phyloP scores from a whole-genome alignment of 768 basidiomycete species.

The Podaxis mareebaensis region DNA sequence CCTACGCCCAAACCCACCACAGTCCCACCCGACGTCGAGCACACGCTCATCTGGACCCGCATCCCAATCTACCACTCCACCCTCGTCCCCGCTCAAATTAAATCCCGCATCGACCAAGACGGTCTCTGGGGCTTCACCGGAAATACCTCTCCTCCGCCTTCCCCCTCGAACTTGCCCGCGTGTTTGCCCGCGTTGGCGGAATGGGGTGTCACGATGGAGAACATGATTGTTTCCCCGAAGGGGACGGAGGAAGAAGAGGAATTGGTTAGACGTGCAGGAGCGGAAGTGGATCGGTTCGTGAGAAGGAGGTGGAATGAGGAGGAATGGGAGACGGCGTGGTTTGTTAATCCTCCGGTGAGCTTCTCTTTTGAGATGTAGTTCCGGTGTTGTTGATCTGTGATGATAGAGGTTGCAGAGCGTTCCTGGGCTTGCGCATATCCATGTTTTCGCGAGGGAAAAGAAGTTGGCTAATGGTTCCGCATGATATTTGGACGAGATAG shows the following conservation, averaged over 20 bases:
- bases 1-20: slow-evolving; percentile 1
- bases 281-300: slow-evolving; percentile 65
- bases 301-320: slow-evolving; percentile 63
- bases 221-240: slow-evolving; percentile 51
- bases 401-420: slow-evolving; percentile 79
- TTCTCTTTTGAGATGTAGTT: neutral
- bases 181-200: slow-evolving; percentile 66
- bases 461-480: too few relatives aligned
- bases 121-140: slow-evolving; percentile 87
- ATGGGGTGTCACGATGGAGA: slow-evolving; percentile 69
- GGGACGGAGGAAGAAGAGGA: slow-evolving; percentile 55
- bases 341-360: slow-evolving; percentile 84
- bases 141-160: slow-evolving; percentile 49
- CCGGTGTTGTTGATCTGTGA: slow-evolving; percentile 12
- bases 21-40: slow-evolving; percentile 75
- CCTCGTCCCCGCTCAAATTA: slow-evolving; percentile 51
- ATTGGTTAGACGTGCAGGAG: slow-evolving; percentile 50
- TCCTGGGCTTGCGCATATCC: slow-evolving; percentile 79
- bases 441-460: slow-evolving; percentile 64
- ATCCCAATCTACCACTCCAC: slow-evolving; percentile 68
- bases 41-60: slow-evolving; percentile 76
- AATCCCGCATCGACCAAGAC: slow-evolving; percentile 64
- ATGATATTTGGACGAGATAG: neutral
- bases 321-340: slow-evolving; percentile 92
- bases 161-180: slow-evolving; percentile 55